Conservation (phyloP, 116 monocot genomes). For the Dioscorea cayenensis region DNA sequence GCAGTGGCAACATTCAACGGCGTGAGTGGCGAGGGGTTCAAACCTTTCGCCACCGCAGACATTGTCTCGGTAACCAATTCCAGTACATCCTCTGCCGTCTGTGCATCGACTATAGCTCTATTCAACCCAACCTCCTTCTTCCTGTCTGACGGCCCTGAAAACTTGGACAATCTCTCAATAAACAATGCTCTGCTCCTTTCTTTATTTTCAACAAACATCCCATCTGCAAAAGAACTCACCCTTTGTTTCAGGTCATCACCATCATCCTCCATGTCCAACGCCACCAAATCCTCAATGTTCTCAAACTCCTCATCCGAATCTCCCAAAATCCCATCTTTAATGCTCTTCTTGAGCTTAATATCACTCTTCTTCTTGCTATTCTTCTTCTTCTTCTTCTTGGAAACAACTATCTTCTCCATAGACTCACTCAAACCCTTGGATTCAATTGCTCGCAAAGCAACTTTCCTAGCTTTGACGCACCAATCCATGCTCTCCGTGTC, state of each 20-base stretch:
- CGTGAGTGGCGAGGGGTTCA: conserved; percentile 83
- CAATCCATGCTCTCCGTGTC: conserved; percentile 81
- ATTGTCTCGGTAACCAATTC: conserved; percentile 61
- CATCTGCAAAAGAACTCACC: conserved; percentile 44
- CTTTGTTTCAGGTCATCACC: conserved; percentile 15
- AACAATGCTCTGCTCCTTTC: conserved; percentile 53
- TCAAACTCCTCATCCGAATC: conserved; percentile 22
- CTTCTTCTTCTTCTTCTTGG: conserved; percentile 64
- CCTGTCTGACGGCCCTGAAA: conserved; percentile 73
- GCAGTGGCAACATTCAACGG: conserved; percentile 83
- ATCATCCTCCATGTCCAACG: conserved; percentile 12
- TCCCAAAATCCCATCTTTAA: conserved; percentile 14
- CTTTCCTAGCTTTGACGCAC: conserved; percentile 80
- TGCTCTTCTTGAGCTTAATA: conserved; percentile 13
- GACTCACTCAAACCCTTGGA: conserved; percentile 41
- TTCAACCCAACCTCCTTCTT: conserved; percentile 80
- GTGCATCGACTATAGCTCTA: conserved; percentile 59
- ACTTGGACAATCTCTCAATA: conserved; percentile 59
- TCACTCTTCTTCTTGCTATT: conserved; percentile 15
- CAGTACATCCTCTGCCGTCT: conserved; percentile 75
- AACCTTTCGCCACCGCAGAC: conserved; percentile 73
- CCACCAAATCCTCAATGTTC: conserved; percentile 34
- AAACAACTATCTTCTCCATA: conserved; percentile 48
- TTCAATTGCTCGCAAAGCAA: conserved; percentile 65
- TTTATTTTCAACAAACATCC: conserved; percentile 75